Base-by-base conservation (phyloP, 2,329 filamentous ascomycete genomes). In the Cylindrodendrum hubeiense region DNA sequence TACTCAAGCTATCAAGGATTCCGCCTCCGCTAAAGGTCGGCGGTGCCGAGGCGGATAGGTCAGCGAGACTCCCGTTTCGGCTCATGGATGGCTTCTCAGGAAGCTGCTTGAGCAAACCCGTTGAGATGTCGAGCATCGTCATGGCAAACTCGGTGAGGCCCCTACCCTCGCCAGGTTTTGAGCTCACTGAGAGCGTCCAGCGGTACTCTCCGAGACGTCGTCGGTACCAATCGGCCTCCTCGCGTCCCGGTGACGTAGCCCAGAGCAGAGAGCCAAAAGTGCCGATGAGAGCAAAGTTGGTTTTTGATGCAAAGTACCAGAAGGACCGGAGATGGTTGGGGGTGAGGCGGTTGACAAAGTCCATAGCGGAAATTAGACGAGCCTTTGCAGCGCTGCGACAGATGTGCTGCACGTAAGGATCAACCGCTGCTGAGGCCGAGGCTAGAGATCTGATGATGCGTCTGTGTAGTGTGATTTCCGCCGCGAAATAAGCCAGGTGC, bases 361-460 rank as follows among this genome's bases (percentile, higher is more conserved):
- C 95, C 93, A 98, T 97, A 68, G 95, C 94, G 22, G 93, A 97
- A 76, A 98, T 97, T 34, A 98, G 87, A 6, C 95, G 91, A 0
- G 95, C 97, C 79, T 98, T 98, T 57, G 95, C 95, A 4, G 95
- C 95, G 62, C 91, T 95, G 57, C 95, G 94, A 80, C 95, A 97
- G 72, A 98, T 97, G 79, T 97, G 93, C 60, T 94, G 88, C 53
- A 97, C 89, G 74, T 98, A 97, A 0, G 91, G 87, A 76, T 97
- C 93, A 41, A 90, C 84, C 4, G 79, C 74, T 7, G 78, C 75
- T 5, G 79, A 69, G 3, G 77, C 73, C 12, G 83, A 79, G 21
- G 82, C 75, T 46, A 98, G 85, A 1, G 94, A 95, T 55, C 94
- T 91, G 64, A 98, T 93, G 74, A 97, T 97, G 73, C 93, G 92